These are phyloP conservation scores for Tuber umbilicatum DNA, from an alignment of 495 filamentous ascomycete species.

Conservation along the genomic window DNA sequence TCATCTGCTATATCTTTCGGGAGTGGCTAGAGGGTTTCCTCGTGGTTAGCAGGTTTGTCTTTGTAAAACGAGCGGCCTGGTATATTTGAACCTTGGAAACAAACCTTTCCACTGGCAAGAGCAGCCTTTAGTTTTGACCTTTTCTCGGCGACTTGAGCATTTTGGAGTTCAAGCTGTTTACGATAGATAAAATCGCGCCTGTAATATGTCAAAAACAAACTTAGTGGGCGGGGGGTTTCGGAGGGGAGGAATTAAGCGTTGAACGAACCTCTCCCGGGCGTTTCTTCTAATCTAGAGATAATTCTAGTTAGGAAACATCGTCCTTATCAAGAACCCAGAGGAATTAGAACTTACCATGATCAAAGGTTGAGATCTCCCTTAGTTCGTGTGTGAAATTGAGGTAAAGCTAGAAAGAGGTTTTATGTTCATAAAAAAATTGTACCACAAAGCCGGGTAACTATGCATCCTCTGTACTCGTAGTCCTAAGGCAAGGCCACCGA, in stretches of 20 bases:
- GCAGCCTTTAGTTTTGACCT: conserved; percentile 77
- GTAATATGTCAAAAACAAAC: conserved; percentile 8
- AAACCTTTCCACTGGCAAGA: conserved; percentile 59
- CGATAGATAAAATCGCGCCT: conserved; percentile 94
- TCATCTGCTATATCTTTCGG: conserved; percentile 85
- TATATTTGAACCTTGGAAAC: not conserved
- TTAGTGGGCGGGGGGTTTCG: not conserved
- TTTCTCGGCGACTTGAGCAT: conserved; percentile 89
- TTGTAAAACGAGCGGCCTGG: not conserved
- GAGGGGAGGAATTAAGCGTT: not conserved
- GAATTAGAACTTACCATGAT: not conserved
- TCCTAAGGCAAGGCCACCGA: not conserved
- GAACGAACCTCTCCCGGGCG: conserved; percentile 36
- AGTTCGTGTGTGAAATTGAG: not conserved
- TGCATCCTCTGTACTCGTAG: not conserved
- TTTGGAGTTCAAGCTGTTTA: conserved; percentile 58
- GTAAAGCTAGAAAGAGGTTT: not conserved
- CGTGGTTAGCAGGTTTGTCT: not conserved
- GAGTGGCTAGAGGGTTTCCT: conserved; percentile 59
- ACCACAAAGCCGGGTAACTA: not conserved
- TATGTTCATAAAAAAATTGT: not conserved
- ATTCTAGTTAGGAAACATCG: conserved; percentile 5
- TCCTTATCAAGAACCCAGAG: not conserved
- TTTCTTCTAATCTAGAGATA: conserved; percentile 37
- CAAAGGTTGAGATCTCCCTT: not conserved